Evolutionary conservation across 208 protist genomes (phyloP), one percentile per base, ranked within the genome.

Genomic region (Trypanosomatidae sp.): DNA sequence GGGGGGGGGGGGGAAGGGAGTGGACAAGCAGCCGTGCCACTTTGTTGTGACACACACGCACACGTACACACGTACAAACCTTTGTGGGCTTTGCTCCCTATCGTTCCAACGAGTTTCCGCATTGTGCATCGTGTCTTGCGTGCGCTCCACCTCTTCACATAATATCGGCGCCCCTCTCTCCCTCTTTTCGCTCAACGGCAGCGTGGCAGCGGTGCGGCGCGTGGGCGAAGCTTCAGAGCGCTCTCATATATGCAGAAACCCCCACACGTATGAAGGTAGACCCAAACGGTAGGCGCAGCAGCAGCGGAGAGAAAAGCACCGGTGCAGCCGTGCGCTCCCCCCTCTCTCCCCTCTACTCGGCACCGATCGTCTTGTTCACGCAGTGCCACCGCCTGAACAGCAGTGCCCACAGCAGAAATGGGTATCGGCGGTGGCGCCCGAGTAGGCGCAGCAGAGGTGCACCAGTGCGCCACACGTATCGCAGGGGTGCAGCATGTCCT

Each of bases 401-500:
- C 72, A 82, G 73, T 72, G 49, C 13, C n/a, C 41, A 25, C 71
- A 79, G 65, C 73, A 83, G 53, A 73, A 83, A 10, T 25, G 0
- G 39, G 47, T 0, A 25, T 62, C 58, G 30, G 47, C 41, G 30
- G 19, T 47, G 28, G 41, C 49, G 3, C 41, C 50, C 7, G 36
- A 13, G 43, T 10, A 65, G 33, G 78, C 74, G 66, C 82, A 86
- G 53, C n/a, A 71, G 12, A 0, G 3, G 58, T 86, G 82, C 58
- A 83, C 74, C 28, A 67, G 41, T 6, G 70, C 68, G 30, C 50
- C 41, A 30, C 82, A 86, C 8, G 69, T 53, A 17, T 19, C 33
- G n/a, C 82, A 86, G 4, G 39, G 56, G n/a, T 74, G 59, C 19
- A 86, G 60, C 3, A 8, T 59, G 33, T 79, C 76, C 8, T 80